Base-by-base conservation (phyloP, 805 yeast species). In the Saturnispora sekii region DNA sequence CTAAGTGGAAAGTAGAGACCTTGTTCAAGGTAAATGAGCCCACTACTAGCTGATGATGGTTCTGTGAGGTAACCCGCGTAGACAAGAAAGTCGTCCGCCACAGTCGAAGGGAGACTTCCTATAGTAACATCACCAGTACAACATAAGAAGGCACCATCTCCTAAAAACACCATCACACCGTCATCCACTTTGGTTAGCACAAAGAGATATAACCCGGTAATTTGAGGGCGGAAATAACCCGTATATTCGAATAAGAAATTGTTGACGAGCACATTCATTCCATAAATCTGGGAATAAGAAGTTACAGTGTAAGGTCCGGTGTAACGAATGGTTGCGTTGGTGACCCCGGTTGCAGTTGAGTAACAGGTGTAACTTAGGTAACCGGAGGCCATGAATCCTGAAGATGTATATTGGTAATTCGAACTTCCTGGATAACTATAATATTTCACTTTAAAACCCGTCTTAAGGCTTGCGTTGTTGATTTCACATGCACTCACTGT, bases 91-190 rank as follows among this genome's bases (percentile, higher is more conserved):
- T 36, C 30, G n/a, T 12, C 29, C n/a, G 28, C 14, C 10, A 18
- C 30, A 8, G 2, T 11, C 15, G 40, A 38, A 7, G 45, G 43
- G 14, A 26, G 17, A 32, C 44, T 41, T 3, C 28, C 28, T 10
- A 35, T 36, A 4, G 29, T 9, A n/a, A 32, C n/a, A 10, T 12
- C 12, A 11, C 11, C 14, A 14, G 12, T 30, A 51, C 68, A 59
- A 52, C 73, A 68, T 16, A 55, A 55, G 28, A 67, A 57, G 12
- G 62, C 61, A 40, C 50, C 54, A 7, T 57, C 59, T 38, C 65
- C 64, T 36, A 59, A 45, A 26, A 49, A 54, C 35, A 66, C 59
- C 47, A 56, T 56, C n/a, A 50, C 60, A 18, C 55, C 51, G 48
- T 64, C 66, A 52, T 62, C 68, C 21, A 55, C 54, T 8, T 38